Evolutionary conservation across 108 stramenopile genomes (phyloP), one percentile per base, ranked within the genome.

Genomic region (Discostella stelligeroides): DNA sequence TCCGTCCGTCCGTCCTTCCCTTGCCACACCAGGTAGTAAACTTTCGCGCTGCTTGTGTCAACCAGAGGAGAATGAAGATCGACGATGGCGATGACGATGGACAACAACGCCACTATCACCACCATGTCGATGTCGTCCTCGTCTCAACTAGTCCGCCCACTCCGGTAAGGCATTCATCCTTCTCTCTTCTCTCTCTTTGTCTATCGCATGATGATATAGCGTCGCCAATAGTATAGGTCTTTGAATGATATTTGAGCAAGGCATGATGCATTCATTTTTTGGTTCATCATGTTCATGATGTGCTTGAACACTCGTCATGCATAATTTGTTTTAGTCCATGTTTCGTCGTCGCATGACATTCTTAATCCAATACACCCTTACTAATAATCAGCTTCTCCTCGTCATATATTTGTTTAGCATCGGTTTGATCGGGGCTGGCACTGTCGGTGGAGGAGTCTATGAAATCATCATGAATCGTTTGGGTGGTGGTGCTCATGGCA

Each of bases 361-460:
- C 40, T 59, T 37, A 41, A 49, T 34, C 21, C 59, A 14, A 39
- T 63, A 23, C 25, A 57, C 56, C 50, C 37, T 47, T 4, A 10
- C 55, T 45, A 29, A 47, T 27, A 23, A 63, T 38, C 82, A 83
- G 17, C 58, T 82, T 23, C 78, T 23, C 25, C n/a, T n/a, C n/a
- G n/a, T n/a, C n/a, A n/a, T n/a, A n/a, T n/a, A n/a, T n/a, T n/a
- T 15, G 7, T 28, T 27, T 0, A 58, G 84, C 14, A 89, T 86
- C 50, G 86, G 85, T 17, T 80, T 87, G 83, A 65, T 90, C 39
- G 88, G 88, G 56, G 88, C 75, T 25, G 84, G 86, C 46, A 84
- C 81, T 0, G 87, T 91, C 15, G 91, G 91, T 38, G 88, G 88
- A 50, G 91, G 88, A 48, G 86, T 88, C 53, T 92, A 91, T 55